Percentiles rank a stretch among this genome's conserved stretches.
Conservation (phyloP, 2,329 filamentous ascomycete genomes). For the Aspergillus vadensis region DNA sequence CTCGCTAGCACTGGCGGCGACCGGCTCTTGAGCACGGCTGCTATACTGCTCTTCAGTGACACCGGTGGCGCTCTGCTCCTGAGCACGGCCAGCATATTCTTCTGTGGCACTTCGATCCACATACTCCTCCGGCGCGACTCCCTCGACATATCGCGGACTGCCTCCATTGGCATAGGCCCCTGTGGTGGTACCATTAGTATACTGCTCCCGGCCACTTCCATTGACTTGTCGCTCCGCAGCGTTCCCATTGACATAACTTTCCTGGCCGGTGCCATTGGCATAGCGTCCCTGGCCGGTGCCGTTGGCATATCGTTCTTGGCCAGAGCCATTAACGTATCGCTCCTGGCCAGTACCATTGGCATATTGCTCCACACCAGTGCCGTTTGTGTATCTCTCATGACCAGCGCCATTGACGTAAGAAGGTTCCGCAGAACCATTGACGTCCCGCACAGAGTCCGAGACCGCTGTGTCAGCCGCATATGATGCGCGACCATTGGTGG, state of each 20-base stretch:
- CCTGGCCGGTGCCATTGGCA: not conserved
- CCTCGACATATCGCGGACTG: not conserved
- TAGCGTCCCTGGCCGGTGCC: not conserved
- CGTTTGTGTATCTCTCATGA: not conserved
- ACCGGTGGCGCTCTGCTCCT: not conserved
- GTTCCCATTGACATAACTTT: not conserved
- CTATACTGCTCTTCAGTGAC: not conserved
- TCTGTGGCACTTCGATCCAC: not conserved
- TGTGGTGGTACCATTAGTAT: not conserved
- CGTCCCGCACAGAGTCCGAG: slow-evolving; percentile 1
- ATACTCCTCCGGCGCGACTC: too few species aligned
- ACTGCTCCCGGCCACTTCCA: not conserved
- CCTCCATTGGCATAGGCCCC: not conserved
- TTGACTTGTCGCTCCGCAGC: not conserved
- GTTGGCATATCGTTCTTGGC: not conserved
- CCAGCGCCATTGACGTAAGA: slow-evolving; percentile 1
- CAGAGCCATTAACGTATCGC: not conserved
- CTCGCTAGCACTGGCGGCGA: too few species aligned
- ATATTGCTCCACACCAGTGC: not conserved
- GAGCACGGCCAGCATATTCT: not conserved
- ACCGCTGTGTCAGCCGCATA: slow-evolving; percentile 3
- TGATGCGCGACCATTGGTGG: slow-evolving; percentile 10
- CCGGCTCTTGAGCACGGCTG: too few species aligned
- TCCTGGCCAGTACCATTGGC: not conserved
- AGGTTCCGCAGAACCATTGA: slow-evolving; percentile 8